A percentile compares a stretch with the other conserved stretches of the same genome.
phyloP scores from a whole-genome alignment of 2,329 filamentous ascomycete species.

The Neoascochyta sp. region DNA sequence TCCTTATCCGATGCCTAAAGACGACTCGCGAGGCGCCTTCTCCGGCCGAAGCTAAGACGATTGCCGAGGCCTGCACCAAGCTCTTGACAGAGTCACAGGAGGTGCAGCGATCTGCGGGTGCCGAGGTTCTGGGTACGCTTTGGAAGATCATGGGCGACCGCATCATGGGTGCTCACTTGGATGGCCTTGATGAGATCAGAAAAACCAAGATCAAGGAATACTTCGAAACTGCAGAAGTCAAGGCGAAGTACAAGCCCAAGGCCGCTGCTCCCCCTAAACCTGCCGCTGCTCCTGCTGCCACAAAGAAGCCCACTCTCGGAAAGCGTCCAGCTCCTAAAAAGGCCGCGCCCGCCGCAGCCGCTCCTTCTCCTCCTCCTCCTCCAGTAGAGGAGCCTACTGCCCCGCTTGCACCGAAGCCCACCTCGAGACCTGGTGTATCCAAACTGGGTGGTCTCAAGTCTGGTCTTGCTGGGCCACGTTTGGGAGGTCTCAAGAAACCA shows the following conservation, averaged over 20 bases:
- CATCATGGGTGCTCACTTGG: slow-evolving; percentile 87
- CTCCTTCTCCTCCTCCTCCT: slow-evolving; percentile 34
- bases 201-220: slow-evolving; percentile 96
- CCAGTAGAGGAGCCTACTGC: slow-evolving; percentile 48
- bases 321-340: slow-evolving; percentile 56
- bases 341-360: slow-evolving; percentile 41
- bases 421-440: slow-evolving; percentile 48
- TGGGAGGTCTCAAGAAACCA: slow-evolving; percentile 44
- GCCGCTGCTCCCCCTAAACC: slow-evolving; percentile 58
- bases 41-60: slow-evolving; percentile 76
- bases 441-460: slow-evolving; percentile 43
- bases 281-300: slow-evolving; percentile 48
- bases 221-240: slow-evolving; percentile 75
- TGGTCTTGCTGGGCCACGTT: slow-evolving; percentile 32
- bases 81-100: slow-evolving; percentile 86
- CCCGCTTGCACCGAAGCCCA: slow-evolving; percentile 57
- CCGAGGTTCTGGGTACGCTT: slow-evolving; percentile 85
- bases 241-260: slow-evolving; percentile 90
- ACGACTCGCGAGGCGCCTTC: slow-evolving; percentile 78
- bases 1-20: slow-evolving; percentile 82
- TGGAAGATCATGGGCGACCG: slow-evolving; percentile 99
- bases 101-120: slow-evolving; percentile 78
- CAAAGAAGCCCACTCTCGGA: slow-evolving; percentile 38
- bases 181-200: slow-evolving; percentile 89
- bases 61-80: slow-evolving; percentile 88